Percentiles rank a stretch among this genome's conserved stretches.
Conservation (phyloP, 1,284 basidiomycete genomes). For the Exobasidium cylindrosporum region DNA sequence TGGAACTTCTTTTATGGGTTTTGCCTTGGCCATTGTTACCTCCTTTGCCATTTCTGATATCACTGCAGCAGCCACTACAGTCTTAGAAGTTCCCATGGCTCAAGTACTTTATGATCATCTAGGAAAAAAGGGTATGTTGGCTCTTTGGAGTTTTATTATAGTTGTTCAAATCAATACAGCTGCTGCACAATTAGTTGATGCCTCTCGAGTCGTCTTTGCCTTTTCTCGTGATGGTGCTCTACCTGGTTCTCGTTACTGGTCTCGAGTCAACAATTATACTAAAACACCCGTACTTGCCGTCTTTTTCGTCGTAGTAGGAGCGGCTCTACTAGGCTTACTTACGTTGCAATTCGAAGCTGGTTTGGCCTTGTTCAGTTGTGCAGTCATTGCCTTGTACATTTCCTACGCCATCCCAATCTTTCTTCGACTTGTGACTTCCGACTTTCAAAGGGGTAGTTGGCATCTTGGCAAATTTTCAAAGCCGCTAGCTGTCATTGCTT, state of each 20-base stretch:
- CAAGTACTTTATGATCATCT: conserved; percentile 67
- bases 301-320: conserved; percentile 57
- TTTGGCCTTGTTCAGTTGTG: conserved; percentile 57
- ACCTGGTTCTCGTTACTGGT: conserved; percentile 69
- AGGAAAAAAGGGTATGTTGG: conserved; percentile 69
- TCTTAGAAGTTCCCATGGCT: conserved; percentile 68
- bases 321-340: conserved; percentile 65
- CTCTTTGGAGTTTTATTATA: conserved; percentile 69
- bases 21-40: conserved; percentile 65
- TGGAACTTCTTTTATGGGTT: conserved; percentile 63
- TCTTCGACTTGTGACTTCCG: conserved; percentile 68
- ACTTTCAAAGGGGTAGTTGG: conserved; percentile 1
- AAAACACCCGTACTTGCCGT: conserved; percentile 11
- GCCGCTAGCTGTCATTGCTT: conserved; percentile 64
- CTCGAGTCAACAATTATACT: conserved; percentile 60
- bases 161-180: conserved; percentile 66
- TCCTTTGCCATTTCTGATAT: conserved; percentile 67
- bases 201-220: conserved; percentile 70
- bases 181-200: conserved; percentile 71
- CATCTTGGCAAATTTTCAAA: conserved; percentile 62
- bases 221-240: conserved; percentile 71
- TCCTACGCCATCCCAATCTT: conserved; percentile 69
- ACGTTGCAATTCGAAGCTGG: conserved; percentile 67
- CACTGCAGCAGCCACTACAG: conserved; percentile 60
- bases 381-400: conserved; percentile 66